phyloP scores from a whole-genome alignment of 1,284 basidiomycete genomes.

The Quambalaria eucalypti region DNA sequence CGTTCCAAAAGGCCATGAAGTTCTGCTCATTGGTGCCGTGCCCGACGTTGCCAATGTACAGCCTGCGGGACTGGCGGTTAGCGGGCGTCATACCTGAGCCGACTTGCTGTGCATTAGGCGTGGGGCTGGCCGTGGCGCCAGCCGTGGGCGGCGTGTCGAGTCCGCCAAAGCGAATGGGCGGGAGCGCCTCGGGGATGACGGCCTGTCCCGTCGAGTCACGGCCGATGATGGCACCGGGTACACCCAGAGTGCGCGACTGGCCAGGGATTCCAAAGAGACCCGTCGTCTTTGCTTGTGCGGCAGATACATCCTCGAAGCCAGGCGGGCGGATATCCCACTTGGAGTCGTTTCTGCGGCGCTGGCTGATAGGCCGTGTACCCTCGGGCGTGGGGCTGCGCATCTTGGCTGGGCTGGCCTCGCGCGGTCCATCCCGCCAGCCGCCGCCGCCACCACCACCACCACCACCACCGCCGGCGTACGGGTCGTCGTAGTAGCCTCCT shows the following conservation, averaged over 20 bases:
- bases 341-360: constrained; percentile 74
- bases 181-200: constrained; percentile 49
- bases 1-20: constrained; percentile 84
- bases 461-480: constrained; percentile 34
- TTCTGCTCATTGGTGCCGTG: constrained; percentile 82
- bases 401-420: constrained; percentile 59
- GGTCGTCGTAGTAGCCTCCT: constrained; percentile 15
- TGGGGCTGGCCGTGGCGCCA: not conserved
- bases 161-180: constrained; percentile 54
- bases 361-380: constrained; percentile 69
- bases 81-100: constrained; percentile 1
- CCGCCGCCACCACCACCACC: constrained; percentile 49
- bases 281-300: constrained; percentile 92
- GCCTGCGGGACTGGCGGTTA: constrained; percentile 73
- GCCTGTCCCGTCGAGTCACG: constrained; percentile 4
- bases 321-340: constrained; percentile 93
- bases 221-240: constrained; percentile 8
- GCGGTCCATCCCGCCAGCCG: constrained; percentile 47
- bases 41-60: constrained; percentile 92
- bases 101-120: not conserved
- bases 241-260: constrained; percentile 67
- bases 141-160: constrained; percentile 2
- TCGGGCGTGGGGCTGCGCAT: constrained; percentile 83
- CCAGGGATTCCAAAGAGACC: constrained; percentile 87
- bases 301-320: constrained; percentile 87